These are phyloP conservation scores for Fremontodendron californicum DNA, from an alignment of 345 rosid species.

Conservation along the genomic window DNA sequence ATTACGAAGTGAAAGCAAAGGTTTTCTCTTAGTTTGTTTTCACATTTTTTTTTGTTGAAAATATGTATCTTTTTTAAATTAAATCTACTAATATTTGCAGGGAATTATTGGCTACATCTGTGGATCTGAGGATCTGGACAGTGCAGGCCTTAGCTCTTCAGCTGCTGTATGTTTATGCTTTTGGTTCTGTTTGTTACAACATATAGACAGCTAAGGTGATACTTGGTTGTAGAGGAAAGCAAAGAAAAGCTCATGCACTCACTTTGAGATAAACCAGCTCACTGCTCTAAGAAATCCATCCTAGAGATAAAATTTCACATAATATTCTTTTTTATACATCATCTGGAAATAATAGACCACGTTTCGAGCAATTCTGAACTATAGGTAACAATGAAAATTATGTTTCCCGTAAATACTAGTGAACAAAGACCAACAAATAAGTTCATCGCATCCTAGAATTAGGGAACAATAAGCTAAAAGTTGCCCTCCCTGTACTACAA, in stretches of 20 bases:
- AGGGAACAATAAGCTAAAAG: background rate
- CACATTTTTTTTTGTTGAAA: background rate
- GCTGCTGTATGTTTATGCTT: constrained; percentile 73
- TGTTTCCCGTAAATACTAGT: background rate
- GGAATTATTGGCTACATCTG: constrained; percentile 81
- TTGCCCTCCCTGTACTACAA: background rate
- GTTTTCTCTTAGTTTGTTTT: background rate
- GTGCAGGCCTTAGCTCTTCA: constrained; percentile 97
- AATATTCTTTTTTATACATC: background rate
- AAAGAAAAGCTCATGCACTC: background rate
- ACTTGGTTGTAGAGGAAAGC: background rate
- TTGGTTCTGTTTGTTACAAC: background rate
- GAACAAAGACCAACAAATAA: background rate
- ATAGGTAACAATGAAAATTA: background rate
- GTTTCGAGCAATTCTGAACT: background rate
- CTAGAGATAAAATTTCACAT: background rate
- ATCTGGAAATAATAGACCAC: background rate
- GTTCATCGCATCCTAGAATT: background rate
- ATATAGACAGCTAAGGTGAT: background rate
- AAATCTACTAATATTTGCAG: constrained; percentile 35
- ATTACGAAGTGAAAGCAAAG: background rate
- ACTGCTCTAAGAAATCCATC: background rate
- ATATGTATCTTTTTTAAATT: background rate
- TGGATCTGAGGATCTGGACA: constrained; percentile 86
- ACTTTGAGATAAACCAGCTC: background rate